Evolutionary conservation across 2,329 filamentous ascomycete genomes (phyloP), one percentile per base, ranked within the genome.

Genomic region (Huntiella moniliformis): DNA sequence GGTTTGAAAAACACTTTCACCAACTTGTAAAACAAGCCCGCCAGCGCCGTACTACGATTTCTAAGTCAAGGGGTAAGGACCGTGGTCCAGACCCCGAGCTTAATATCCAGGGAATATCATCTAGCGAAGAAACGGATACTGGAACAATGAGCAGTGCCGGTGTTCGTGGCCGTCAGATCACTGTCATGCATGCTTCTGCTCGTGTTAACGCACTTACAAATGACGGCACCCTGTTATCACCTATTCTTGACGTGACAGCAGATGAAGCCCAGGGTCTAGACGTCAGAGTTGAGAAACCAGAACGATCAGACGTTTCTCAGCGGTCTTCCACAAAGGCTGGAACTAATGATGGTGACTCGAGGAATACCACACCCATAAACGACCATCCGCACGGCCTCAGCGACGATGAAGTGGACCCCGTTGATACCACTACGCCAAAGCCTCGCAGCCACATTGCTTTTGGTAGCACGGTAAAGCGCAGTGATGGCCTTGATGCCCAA

Each of bases 1-100:
- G 88, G 88, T 98, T 98, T 58, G 87, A 98, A 62, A 94, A 92
- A 61, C 76, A 87, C 5, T 96, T 98, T 58, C 82, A 93, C 57
- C 71, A 82, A 54, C 73, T 94, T 52, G 86, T 82, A 11, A 70
- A 70, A 32, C 82, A 93, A 54, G 77, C 82, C 1, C 74, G 76
- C 46, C 67, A 64, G 38, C 66, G 78, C 45, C 74, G 87, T 45
- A 69, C 71, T 45, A 80, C 71, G 33, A 61, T 79, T n/a, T 65
- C 82, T 56, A 62, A 74, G 63, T 63, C 79, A 57, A 40, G 48
- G 13, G 32, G 40, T 18, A 50, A 50, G 38, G 48, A 50, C 28
- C 36, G 33, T 39, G 62, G 67, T 49, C 56, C 63, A 2, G 60
- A 57, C 33, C 49, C 45, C 5, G 51, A 53, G 16, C 22, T 39